A percentile compares a stretch with the other conserved stretches of the same genome.
These are phyloP conservation scores for Coemansia sp. DNA, from an alignment of 192 early-diverging fungal genomes.

Conservation along the genomic window DNA sequence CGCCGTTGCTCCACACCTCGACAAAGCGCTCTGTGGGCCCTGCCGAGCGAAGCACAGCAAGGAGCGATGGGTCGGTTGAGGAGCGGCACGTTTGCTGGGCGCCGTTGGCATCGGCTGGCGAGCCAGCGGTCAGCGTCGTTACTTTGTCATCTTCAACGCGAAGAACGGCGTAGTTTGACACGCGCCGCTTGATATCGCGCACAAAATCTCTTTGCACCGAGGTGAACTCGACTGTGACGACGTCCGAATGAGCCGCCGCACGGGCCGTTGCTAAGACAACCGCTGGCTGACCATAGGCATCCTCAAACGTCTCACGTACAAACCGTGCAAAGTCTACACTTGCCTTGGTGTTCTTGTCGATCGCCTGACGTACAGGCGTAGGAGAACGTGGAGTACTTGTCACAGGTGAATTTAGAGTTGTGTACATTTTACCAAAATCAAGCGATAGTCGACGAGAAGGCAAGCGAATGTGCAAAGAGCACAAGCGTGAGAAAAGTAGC, in stretches of 20 bases:
- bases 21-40: conserved; percentile 54
- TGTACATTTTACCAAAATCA: conserved; percentile 2
- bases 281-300: conserved; percentile 25
- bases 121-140: conserved; percentile 32
- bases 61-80: conserved; percentile 39
- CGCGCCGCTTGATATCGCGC: conserved; percentile 57
- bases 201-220: conserved; percentile 61
- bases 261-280: conserved; percentile 20
- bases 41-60: conserved; percentile 51
- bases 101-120: conserved; percentile 40
- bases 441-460: not conserved
- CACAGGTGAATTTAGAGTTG: not conserved
- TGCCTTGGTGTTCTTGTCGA: conserved; percentile 25
- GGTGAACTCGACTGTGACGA: conserved; percentile 36
- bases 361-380: not conserved
- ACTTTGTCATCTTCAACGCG: conserved; percentile 21
- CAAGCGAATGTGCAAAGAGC: too few species aligned
- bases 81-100: conserved; percentile 37
- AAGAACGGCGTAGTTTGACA: conserved; percentile 47
- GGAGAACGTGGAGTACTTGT: not conserved
- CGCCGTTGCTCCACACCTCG: conserved; percentile 72
- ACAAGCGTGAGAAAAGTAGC: not conserved
- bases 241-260: conserved; percentile 7
- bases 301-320: conserved; percentile 36
- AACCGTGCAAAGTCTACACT: conserved; percentile 34